Base-by-base conservation (phyloP, 1,139 yeast genomes). In the Tardiomyces blankii region DNA sequence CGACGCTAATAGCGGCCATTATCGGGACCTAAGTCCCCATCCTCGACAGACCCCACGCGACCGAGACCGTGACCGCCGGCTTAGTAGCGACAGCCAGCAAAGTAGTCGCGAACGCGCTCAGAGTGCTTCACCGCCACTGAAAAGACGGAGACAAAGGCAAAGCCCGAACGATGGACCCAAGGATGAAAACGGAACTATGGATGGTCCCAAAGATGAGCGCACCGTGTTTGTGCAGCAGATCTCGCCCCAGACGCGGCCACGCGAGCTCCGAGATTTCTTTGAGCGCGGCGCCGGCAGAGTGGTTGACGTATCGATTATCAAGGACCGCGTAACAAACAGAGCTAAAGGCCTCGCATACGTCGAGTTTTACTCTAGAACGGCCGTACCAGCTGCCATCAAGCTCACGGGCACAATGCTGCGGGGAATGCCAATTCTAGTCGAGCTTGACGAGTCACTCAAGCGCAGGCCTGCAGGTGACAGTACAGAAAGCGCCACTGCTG, bases 321-420 rank as follows among this genome's bases (percentile, higher is more conserved):
- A 63, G 46, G 70, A 66, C 48, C 52, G 62, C n/a, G 46, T 55
- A 16, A 56, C 64, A 21, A 63, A 64, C 27, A 55, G 68, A 7
- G 63, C 69, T 3, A 65, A 64, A 44, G 70, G 69, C 12, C 64
- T 65, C 28, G 69, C 66, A 9, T 65, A 63, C 51, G 68, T 65
- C n/a, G 69, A 65, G 46, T 66, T 65, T 46, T 50, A 53, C 14
- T 52, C 61, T 28, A 49, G 50, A n/a, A 65, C 58, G 27, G 48
- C 64, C 2, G 67, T 66, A 1, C 49, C 55, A 12, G 54, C 54
- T 41, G 70, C 69, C 1, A 51, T 66, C 25, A 54, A 51, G 25
- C 47, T 66, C 54, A 63, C 68, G 7, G 70, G 69, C 18, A 60
- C 63, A 47, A 55, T 53, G 40, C 53, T 65, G 19, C 50, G 64